Percentiles rank a stretch among this genome's conserved stretches.
Evolutionary conservation across 2,329 filamentous ascomycete species (phyloP).

Genomic region (Calonectria leucothoes): DNA sequence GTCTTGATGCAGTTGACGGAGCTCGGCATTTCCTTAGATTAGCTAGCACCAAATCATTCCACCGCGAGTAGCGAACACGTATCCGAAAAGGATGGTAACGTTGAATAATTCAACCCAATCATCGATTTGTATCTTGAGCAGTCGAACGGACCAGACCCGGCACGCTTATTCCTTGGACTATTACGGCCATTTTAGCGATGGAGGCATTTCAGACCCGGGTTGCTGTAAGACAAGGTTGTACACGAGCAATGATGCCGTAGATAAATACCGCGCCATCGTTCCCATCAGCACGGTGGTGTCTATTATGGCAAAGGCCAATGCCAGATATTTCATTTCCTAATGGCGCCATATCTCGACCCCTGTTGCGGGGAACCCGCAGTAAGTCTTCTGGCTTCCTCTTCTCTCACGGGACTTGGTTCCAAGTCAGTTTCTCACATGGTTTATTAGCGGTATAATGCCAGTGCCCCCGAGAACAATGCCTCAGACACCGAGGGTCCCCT

Average conservation of each 20-base stretch:
- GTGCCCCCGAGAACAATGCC: accelerated
- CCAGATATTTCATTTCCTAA: neutral
- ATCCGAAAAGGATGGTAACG: neutral
- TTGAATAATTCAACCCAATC: too few species aligned
- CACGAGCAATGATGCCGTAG: neutral
- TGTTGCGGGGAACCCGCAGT: neutral
- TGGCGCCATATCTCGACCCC: neutral
- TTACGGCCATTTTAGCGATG: neutral
- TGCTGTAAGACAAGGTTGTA: neutral
- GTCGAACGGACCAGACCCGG: neutral
- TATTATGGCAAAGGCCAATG: accelerated
- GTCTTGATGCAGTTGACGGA: neutral
- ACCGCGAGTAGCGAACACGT: neutral
- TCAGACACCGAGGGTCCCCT: too few species aligned
- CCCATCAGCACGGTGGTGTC: neutral
- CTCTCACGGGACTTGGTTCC: neutral
- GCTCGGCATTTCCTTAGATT: neutral
- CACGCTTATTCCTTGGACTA: neutral
- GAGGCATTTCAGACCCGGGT: neutral
- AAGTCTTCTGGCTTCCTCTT: neutral
- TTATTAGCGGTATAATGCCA: neutral
- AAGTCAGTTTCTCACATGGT: neutral
- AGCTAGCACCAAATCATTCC: neutral
- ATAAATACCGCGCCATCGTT: neutral
- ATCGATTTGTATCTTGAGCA: too few species aligned